Evolutionary conservation across 495 filamentous ascomycete species (phyloP), one percentile per base, ranked within the genome.

Genomic region (Penicillium chermesinum): DNA sequence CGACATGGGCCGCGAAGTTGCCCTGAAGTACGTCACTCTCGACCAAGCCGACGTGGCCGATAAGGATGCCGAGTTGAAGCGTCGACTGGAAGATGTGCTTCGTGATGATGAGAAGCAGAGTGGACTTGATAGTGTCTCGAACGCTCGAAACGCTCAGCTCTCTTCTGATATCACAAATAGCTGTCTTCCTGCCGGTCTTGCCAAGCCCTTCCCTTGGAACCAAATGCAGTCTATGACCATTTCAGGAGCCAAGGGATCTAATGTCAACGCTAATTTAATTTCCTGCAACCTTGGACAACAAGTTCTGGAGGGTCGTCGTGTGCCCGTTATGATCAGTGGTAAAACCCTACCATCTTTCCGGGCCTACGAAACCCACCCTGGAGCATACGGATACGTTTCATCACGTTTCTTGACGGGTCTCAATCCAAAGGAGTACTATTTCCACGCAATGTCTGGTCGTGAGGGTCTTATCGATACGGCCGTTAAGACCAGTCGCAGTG

Each of bases 181-280:
- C 10, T 96, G 89, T 70, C 75, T 97, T 34, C 94, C 93, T 1
- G 58, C 59, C 7, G 90, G 89, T 27, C 80, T 99, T 30, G 81
- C 83, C 47, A 99, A 99, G 67, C 81, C 82, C 16, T 97, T 97
- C 70, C 94, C 94, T 0, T 85, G 84, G 60, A 99, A 99, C 54
- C 94, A 97, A 64, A 97, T 99, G 89, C 94, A 97, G 75, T 81
- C 85, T 50, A 99, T 99, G 94, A 99, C 94, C 8, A 83, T 84
- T 2, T 95, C 94, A 19, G 94, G 94, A 58, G 94, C 94, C 40
- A 99, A 99, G 76, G 93, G 94, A 59, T 85, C 78, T 30, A 66
- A 76, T 44, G 94, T 97, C 58, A 99, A 99, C 63, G 94, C 94
- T 46, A 96, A 93, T 57, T 81, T 95, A 45, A 97, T 99, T 72